phyloP scores from a whole-genome alignment of 108 stramenopile species.

The Nitzschia sp. region DNA sequence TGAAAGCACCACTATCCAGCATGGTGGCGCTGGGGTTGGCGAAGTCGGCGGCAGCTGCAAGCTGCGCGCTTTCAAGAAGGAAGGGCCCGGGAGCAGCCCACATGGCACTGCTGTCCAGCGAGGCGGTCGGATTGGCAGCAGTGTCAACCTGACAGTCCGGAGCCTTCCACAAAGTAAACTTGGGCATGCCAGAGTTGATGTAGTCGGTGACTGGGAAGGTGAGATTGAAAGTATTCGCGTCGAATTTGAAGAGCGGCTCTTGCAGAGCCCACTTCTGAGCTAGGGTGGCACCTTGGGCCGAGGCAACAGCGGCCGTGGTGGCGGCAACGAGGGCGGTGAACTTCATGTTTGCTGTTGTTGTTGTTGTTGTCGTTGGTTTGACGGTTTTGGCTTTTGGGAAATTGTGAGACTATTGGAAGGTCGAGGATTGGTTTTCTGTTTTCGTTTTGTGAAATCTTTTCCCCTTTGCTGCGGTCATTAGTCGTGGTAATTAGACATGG shows the following conservation, averaged over 20 bases:
- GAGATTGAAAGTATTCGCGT: neutral
- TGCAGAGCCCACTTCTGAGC: neutral
- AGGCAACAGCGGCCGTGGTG: neutral
- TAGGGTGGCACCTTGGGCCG: neutral
- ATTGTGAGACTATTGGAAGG: neutral
- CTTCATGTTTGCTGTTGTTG: neutral
- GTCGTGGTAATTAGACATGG: too few species aligned
- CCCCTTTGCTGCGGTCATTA: too few species aligned
- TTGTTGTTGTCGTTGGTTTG: neutral
- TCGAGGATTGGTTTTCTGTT: too few species aligned
- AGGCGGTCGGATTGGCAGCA: too few species aligned
- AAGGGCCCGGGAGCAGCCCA: neutral
- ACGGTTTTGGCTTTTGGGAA: neutral
- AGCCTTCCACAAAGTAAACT: neutral
- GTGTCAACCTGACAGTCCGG: neutral
- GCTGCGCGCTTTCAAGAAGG: neutral
- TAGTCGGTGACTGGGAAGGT: slow-evolving; percentile 3
- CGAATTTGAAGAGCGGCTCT: neutral
- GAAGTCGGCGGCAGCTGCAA: neutral
- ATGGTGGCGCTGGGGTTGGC: neutral
- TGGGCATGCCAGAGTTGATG: neutral
- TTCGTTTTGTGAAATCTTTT: too few species aligned
- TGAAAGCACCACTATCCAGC: slow-evolving; percentile 2
- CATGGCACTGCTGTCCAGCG: neutral
- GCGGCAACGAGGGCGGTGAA: neutral